phyloP scores from a whole-genome alignment of 768 basidiomycete species.

The Amylocystis lapponica region DNA sequence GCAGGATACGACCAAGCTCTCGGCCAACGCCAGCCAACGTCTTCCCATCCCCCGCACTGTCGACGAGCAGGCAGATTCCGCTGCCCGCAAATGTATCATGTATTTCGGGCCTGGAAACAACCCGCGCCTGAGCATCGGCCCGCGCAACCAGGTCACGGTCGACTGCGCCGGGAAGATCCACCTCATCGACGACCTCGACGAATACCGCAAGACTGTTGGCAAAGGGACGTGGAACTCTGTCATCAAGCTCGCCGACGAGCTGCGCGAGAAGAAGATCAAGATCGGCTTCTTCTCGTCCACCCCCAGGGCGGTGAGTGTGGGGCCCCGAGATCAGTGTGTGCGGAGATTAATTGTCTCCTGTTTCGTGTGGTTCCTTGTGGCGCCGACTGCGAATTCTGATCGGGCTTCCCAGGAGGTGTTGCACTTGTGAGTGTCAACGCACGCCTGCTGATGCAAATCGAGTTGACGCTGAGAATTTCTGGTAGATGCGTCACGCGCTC shows the following conservation, averaged over 20 bases:
- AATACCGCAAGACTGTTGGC: slow-evolving; percentile 69
- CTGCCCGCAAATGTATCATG: slow-evolving; percentile 80
- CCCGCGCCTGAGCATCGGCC: slow-evolving; percentile 74
- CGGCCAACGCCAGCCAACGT: slow-evolving; percentile 45
- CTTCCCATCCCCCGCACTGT: slow-evolving; percentile 72
- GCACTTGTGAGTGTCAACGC: slow-evolving; percentile 61
- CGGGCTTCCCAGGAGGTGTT: slow-evolving; percentile 64
- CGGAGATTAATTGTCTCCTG: slow-evolving; percentile 21
- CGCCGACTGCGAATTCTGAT: slow-evolving; percentile 4
- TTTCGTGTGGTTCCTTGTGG: slow-evolving; percentile 1
- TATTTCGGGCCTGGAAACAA: slow-evolving; percentile 80
- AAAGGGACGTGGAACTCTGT: slow-evolving; percentile 78
- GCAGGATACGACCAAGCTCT: slow-evolving; percentile 31
- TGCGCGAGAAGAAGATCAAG: slow-evolving; percentile 81
- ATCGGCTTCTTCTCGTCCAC: slow-evolving; percentile 95
- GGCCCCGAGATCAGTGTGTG: not conserved
- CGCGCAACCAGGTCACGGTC: slow-evolving; percentile 83
- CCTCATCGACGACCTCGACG: slow-evolving; percentile 76
- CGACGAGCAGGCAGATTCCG: slow-evolving; percentile 83
- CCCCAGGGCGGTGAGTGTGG: slow-evolving; percentile 71
- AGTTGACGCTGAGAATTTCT: slow-evolving; percentile 17
- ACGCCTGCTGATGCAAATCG: slow-evolving; percentile 7
- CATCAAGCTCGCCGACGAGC: slow-evolving; percentile 73
- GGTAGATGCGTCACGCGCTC: slow-evolving; percentile 88
- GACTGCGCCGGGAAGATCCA: slow-evolving; percentile 85